These are phyloP conservation scores for Pisolithus tinctorius DNA, from an alignment of 768 basidiomycete genomes.

Conservation along the genomic window DNA sequence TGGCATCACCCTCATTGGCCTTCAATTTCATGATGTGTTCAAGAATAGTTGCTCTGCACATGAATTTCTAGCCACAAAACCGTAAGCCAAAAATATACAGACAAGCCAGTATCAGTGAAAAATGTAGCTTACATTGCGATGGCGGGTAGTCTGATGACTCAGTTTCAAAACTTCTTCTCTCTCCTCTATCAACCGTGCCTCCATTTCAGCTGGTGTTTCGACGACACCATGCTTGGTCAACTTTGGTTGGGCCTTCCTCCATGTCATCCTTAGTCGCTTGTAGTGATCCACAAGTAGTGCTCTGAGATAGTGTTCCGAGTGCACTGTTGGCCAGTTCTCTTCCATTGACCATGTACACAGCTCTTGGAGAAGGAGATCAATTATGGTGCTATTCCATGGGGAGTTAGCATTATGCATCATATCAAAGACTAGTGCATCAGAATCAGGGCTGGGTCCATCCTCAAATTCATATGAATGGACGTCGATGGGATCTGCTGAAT, in stretches of 20 bases:
- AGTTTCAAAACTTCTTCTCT: not conserved
- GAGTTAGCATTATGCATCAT: no score
- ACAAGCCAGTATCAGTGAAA: no score
- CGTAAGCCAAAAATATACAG: not conserved
- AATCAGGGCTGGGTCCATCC: no score
- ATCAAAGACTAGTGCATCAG: no score
- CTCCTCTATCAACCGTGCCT: not conserved
- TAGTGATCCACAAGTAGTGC: not conserved
- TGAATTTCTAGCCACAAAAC: slow-evolving; percentile 3
- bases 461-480: no score
- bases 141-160: not conserved
- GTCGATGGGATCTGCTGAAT: no score
- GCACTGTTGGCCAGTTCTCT: slow-evolving; percentile 2
- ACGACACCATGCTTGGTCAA: not conserved
- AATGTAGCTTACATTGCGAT: slow-evolving; percentile 1
- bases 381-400: no score
- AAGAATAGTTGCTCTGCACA: not conserved
- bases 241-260: not conserved
- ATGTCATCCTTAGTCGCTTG: slow-evolving; percentile 1
- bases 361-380: not conserved
- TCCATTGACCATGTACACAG: not conserved
- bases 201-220: slow-evolving; percentile 1
- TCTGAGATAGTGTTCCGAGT: not conserved
- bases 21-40: not conserved
- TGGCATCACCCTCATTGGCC: not conserved